Conservation (phyloP, 2,329 filamentous ascomycete species). For the Fusarium avenaceum region DNA sequence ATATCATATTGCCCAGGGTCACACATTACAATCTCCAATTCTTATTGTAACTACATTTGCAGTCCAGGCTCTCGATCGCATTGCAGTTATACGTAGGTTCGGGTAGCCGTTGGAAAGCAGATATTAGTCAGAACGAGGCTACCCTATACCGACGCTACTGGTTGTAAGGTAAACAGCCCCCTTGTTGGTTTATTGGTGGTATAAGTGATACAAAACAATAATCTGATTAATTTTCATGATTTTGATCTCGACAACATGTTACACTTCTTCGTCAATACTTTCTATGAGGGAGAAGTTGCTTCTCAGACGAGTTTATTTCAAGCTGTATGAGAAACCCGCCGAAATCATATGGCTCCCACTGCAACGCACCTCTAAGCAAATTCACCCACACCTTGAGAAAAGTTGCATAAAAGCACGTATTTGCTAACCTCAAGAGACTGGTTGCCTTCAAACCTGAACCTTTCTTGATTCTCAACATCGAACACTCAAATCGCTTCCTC, state of each 20-base stretch:
- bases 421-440: no score
- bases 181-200: background rate
- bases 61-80: background rate
- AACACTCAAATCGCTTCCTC: background rate
- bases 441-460: no score
- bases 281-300: no score
- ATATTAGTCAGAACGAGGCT: background rate
- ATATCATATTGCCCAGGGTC: background rate
- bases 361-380: no score
- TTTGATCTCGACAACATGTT: background rate
- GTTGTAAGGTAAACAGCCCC: background rate
- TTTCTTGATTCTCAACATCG: background rate
- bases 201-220: no score
- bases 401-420: no score
- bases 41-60: background rate
- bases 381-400: no score
- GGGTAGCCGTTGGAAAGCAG: background rate
- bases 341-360: no score
- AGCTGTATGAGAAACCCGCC: no score
- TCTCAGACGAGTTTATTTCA: no score
- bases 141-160: background rate
- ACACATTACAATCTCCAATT: accelerated
- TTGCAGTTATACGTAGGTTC: background rate
- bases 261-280: no score
- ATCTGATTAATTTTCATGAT: no score